Conservation (phyloP, 2,329 filamentous ascomycete species). For the Ceratocystis diversiconidia region DNA sequence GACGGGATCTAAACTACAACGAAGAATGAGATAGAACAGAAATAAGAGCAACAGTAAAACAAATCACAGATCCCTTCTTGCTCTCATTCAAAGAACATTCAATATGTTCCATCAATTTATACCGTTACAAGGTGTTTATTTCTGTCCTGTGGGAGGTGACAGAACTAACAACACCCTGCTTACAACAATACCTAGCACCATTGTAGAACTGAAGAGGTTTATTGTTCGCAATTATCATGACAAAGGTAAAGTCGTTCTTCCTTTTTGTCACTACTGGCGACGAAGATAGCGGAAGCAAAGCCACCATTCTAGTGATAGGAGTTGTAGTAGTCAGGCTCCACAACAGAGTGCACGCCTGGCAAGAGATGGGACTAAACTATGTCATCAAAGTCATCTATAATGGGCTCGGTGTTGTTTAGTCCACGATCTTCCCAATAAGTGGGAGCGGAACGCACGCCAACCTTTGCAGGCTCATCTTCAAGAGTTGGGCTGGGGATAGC, state of each 20-base stretch:
- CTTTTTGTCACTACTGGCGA: neutral
- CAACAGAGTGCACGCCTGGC: neutral
- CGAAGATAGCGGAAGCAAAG: neutral
- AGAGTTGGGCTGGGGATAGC: neutral
- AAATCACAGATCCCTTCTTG: too few relatives aligned
- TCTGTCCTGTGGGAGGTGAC: slow-evolving; percentile 15
- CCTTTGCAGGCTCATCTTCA: neutral
- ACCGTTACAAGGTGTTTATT: neutral
- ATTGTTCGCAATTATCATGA: slow-evolving; percentile 21
- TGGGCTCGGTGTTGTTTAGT: slow-evolving; percentile 33
- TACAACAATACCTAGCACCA: slow-evolving; percentile 16
- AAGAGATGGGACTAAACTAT: neutral
- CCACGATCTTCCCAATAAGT: too few relatives aligned
- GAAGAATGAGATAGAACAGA: too few relatives aligned
- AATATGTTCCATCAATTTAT: too few relatives aligned
- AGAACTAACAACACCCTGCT: slow-evolving; percentile 19
- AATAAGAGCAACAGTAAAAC: too few relatives aligned
- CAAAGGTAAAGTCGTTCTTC: slow-evolving; percentile 24
- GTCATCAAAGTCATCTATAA: neutral
- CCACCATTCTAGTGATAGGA: neutral
- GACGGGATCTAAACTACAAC: too few relatives aligned
- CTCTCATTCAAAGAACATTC: too few relatives aligned
- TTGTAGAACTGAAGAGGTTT: neutral
- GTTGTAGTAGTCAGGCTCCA: neutral
- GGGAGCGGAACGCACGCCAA: neutral